phyloP scores from a whole-genome alignment of 2,329 filamentous ascomycete species.

The Fusarium longipes region DNA sequence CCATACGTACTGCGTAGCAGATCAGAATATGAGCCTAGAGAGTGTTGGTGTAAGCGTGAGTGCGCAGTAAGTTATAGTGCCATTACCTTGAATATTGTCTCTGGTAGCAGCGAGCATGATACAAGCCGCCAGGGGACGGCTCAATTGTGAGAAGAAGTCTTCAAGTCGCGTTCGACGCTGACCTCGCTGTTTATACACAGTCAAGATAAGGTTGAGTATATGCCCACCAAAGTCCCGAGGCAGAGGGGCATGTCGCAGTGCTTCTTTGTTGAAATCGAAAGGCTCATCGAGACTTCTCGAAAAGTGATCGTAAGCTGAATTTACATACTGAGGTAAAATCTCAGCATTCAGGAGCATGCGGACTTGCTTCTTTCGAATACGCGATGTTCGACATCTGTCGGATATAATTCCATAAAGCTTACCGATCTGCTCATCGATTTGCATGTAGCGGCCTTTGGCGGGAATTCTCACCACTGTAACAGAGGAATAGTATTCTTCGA shows the following conservation, averaged over 20 bases:
- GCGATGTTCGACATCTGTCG: background rate
- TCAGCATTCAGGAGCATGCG: background rate
- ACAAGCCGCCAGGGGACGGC: background rate
- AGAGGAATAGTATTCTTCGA: background rate
- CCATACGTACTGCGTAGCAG: background rate
- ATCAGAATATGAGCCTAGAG: background rate
- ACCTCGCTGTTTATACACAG: background rate
- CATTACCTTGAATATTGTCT: background rate
- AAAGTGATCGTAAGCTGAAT: background rate
- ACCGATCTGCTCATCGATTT: background rate
- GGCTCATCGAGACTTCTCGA: background rate
- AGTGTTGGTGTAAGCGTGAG: background rate
- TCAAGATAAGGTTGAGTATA: background rate
- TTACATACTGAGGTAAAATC: background rate
- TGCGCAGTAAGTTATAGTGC: too few species aligned
- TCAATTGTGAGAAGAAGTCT: background rate
- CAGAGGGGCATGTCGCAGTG: background rate
- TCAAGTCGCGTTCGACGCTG: background rate
- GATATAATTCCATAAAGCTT: background rate
- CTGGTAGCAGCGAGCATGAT: background rate
- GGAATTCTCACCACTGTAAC: background rate
- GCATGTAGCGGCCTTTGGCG: background rate
- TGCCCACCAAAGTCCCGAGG: background rate
- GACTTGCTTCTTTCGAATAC: background rate
- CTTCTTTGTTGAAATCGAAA: background rate